Evolutionary conservation across 2,329 filamentous ascomycete species (phyloP).

Genomic region (Aspergillus chevalieri): DNA sequence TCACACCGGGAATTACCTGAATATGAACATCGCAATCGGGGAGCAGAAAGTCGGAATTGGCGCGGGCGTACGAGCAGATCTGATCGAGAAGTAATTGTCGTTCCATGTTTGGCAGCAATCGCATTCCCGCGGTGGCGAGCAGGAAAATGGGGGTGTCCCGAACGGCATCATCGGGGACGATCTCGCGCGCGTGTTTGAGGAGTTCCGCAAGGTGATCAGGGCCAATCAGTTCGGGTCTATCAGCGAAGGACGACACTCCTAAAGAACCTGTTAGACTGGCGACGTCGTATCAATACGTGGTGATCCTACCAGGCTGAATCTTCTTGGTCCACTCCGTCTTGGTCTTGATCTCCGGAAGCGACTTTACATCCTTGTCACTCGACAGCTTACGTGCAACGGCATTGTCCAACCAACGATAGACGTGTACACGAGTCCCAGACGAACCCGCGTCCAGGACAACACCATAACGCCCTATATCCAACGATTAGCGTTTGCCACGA

Average conservation of each 20-base stretch:
- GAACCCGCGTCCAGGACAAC: slow-evolving; percentile 97
- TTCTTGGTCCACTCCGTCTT: slow-evolving; percentile 89
- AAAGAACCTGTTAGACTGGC: slow-evolving; percentile 1
- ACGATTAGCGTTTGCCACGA: neutral
- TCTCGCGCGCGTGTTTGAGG: slow-evolving; percentile 70
- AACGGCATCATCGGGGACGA: slow-evolving; percentile 70
- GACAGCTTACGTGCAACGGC: slow-evolving; percentile 59
- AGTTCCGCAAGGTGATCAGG: slow-evolving; percentile 73
- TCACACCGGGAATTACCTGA: slow-evolving; percentile 91
- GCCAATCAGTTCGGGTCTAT: slow-evolving; percentile 69
- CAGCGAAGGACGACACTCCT: slow-evolving; percentile 80
- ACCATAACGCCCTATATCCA: slow-evolving; percentile 61
- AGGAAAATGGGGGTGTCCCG: slow-evolving; percentile 86
- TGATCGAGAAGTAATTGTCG: slow-evolving; percentile 66
- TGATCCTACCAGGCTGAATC: slow-evolving; percentile 67
- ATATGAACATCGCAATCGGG: slow-evolving; percentile 88
- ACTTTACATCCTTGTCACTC: slow-evolving; percentile 54
- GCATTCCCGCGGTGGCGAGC: slow-evolving; percentile 93
- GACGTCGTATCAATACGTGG: neutral
- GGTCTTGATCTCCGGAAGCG: slow-evolving; percentile 72
- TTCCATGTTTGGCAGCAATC: slow-evolving; percentile 68
- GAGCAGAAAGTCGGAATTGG: slow-evolving; percentile 71
- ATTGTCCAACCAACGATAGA: slow-evolving; percentile 88
- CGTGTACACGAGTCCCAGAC: slow-evolving; percentile 88
- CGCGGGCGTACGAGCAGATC: slow-evolving; percentile 75